phyloP scores from a whole-genome alignment of 2,329 filamentous ascomycete genomes.

The Diaporthe velutina region DNA sequence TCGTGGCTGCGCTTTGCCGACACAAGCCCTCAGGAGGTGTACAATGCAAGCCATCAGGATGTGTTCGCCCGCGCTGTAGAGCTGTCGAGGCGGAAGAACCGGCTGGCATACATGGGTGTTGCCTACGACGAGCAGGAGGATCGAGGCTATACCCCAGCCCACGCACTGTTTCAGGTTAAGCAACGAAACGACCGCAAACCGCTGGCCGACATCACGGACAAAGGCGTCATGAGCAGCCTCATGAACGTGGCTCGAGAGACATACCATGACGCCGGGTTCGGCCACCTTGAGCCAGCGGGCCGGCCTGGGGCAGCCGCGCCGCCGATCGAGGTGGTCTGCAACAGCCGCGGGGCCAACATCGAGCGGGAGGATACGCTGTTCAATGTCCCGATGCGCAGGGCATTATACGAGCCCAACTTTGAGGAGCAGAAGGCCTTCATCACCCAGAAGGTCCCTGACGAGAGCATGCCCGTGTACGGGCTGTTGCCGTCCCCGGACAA shows the following conservation, averaged over 20 bases:
- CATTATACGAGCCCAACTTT: conserved; percentile 76
- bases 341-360: conserved; percentile 71
- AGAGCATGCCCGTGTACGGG: conserved; percentile 71
- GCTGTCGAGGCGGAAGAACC: conserved; percentile 65
- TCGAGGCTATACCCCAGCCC: conserved; percentile 74
- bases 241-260: conserved; percentile 80
- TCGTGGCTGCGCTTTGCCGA: conserved; percentile 93
- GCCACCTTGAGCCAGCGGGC: conserved; percentile 84
- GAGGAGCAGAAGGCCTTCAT: conserved; percentile 81
- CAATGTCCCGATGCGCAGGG: conserved; percentile 80
- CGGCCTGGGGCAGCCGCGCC: conserved; percentile 85
- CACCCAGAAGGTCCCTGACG: conserved; percentile 76
- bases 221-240: conserved; percentile 80
- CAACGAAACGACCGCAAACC: conserved; percentile 76
- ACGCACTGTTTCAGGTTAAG: conserved; percentile 86
- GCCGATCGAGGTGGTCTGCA: conserved; percentile 84
- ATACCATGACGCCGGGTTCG: conserved; percentile 79
- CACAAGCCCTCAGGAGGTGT: conserved; percentile 79
- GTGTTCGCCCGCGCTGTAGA: conserved; percentile 81
- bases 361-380: conserved; percentile 85
- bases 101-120: conserved; percentile 75
- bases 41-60: conserved; percentile 75
- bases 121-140: conserved; percentile 77
- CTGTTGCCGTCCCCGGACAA: conserved; percentile 85
- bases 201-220: conserved; percentile 76